Conservation (phyloP, 2,329 filamentous ascomycete genomes). For the Diaporthe citrichinensis region DNA sequence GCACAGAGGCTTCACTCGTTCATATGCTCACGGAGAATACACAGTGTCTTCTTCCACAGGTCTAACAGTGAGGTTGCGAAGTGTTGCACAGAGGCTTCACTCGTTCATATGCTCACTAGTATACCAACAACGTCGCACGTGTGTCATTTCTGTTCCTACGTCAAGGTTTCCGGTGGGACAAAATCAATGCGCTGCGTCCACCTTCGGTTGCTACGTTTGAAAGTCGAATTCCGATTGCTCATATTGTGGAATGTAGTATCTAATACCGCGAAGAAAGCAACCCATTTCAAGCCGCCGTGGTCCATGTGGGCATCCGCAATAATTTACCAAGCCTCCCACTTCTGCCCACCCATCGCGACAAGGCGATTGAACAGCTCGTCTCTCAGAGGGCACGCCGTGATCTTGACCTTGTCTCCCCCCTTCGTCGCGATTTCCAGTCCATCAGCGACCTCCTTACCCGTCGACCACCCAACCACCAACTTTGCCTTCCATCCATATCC, state of each 20-base stretch:
- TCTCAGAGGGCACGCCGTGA: conserved; percentile 80
- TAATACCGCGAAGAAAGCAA: neutral
- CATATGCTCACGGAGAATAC: too few relatives aligned
- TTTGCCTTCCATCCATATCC: conserved; percentile 90
- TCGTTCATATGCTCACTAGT: too few relatives aligned
- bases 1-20: too few relatives aligned
- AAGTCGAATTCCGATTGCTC: neutral
- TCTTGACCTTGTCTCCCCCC: conserved; percentile 66
- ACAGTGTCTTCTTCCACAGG: too few relatives aligned
- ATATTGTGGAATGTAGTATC: neutral
- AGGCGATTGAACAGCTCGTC: conserved; percentile 71
- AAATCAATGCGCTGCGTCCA: neutral
- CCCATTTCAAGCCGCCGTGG: neutral
- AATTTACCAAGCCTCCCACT: conserved; percentile 41
- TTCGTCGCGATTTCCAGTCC: conserved; percentile 77
- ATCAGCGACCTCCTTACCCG: conserved; percentile 81
- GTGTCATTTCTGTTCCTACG: too few relatives aligned
- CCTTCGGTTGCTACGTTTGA: neutral
- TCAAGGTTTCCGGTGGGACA: too few relatives aligned
- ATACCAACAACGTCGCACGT: neutral
- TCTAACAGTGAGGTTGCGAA: too few relatives aligned
- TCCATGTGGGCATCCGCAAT: neutral
- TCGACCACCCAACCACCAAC: conserved; percentile 84
- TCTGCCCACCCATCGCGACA: conserved; percentile 41
- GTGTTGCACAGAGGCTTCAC: too few relatives aligned